Base-by-base conservation (phyloP, 371 early-diverging fungal genomes). In the Apophysomyces ossiformis region DNA sequence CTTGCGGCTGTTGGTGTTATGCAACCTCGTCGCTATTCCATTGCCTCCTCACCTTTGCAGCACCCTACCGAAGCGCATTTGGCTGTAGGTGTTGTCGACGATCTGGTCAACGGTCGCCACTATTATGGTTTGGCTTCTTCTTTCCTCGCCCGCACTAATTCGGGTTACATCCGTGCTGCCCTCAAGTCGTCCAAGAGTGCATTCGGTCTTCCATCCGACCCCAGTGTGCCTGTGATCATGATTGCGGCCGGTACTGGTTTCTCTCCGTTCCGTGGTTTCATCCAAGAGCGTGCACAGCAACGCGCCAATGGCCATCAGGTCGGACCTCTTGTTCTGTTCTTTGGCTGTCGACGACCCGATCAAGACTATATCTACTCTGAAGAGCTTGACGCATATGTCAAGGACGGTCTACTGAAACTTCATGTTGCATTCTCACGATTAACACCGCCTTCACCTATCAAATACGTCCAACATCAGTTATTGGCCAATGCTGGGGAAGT, bases 221-320 rank as follows among this genome's bases (percentile, higher is more conserved):
- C 67, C 2, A 47, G 37, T 3, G 50, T 66, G 7, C 85, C 85
- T 1, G 57, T 80, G 4, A 69, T 87, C 37, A 81, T 87, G 78
- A 75, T 85, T 37, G 81, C 69, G 13, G 69, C 78, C 44, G 93
- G 93, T 4, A 90, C 92, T 0, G 95, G 95, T 15, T 81, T 96
- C 12, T 91, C 95, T 5, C 94, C 95, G 1, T 92, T 95, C 87
- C 80, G 92, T 36, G 79, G 92, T 36, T 86, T 95, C 57, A 60
- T 95, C 41, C 64, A 71, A 56, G 71, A 66, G 26, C 63, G 68
- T 15, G 63, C 60, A 36, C 60, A 38, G 41, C 45, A 63, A 18
- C 63, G 41, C n/a, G 45, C 57, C 7, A 41, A 50, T 37, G 63
- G 66, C 15, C 39, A 59, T 13, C 38, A 66, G 36, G 36, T 39